Evolutionary conservation across 306 rosid genomes (phyloP).

Genomic region (Castanea crenata): DNA sequence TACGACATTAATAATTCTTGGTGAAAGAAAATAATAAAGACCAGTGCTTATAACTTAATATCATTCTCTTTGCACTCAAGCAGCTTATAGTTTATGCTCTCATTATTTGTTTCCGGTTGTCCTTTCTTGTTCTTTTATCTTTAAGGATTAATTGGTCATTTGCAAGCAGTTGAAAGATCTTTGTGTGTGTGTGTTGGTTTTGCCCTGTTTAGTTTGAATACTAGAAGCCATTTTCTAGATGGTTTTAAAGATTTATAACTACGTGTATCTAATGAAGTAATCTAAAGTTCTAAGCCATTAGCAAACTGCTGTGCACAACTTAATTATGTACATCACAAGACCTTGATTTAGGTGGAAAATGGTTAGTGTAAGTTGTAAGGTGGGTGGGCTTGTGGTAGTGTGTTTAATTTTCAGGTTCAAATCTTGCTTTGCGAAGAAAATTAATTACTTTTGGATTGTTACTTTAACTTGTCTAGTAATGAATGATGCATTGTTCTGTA

Average conservation of each 20-base stretch:
- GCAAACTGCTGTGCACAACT: background rate
- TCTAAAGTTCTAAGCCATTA: background rate
- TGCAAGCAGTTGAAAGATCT: background rate
- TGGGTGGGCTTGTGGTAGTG: background rate
- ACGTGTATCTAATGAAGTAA: too few species aligned
- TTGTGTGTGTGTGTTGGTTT: background rate
- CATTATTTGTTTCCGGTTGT: background rate
- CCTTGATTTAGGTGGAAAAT: background rate
- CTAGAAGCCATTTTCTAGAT: background rate
- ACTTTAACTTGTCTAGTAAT: background rate
- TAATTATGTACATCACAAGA: background rate
- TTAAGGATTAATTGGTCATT: background rate
- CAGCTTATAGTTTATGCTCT: background rate
- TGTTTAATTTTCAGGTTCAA: background rate
- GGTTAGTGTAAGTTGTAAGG: background rate
- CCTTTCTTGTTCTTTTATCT: too few species aligned
- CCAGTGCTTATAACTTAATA: background rate
- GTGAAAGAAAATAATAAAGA: background rate
- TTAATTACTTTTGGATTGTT: background rate
- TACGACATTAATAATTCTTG: background rate
- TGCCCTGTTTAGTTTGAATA: background rate
- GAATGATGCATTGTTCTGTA: slow-evolving; percentile 27
- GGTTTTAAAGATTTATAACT: background rate
- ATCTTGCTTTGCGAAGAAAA: background rate
- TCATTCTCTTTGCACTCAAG: background rate